phyloP scores from a whole-genome alignment of 441 rosid genomes.

The Syzygium malaccense region DNA sequence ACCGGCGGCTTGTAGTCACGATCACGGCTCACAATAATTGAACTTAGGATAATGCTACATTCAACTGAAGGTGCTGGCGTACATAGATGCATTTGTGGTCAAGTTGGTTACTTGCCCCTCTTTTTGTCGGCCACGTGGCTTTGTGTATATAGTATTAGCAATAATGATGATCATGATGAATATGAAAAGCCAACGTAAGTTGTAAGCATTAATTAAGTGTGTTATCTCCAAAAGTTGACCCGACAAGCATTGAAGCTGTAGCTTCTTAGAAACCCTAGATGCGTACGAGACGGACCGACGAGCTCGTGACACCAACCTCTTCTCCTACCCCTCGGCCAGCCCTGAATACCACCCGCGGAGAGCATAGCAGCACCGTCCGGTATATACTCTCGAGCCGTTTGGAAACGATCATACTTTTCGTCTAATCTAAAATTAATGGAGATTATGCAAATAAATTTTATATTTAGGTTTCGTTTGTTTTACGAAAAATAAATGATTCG shows the following conservation, averaged over 20 bases:
- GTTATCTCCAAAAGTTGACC: neutral
- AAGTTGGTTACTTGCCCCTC: neutral
- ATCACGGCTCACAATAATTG: neutral
- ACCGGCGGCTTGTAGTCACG: neutral
- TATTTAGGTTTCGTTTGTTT: too few relatives aligned
- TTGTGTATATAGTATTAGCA: neutral
- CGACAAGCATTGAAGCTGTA: neutral
- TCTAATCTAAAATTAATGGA: neutral
- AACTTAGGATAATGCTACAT: neutral
- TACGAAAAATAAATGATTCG: too few relatives aligned
- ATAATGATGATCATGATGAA: neutral
- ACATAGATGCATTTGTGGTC: too few relatives aligned
- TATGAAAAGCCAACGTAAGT: neutral
- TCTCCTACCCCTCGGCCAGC: neutral
- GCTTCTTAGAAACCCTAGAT: neutral
- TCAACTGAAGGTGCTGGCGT: neutral
- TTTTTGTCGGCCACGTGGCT: neutral
- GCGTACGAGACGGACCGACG: neutral
- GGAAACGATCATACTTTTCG: neutral
- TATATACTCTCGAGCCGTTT: neutral
- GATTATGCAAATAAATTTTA: too few relatives aligned
- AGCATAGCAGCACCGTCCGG: neutral
- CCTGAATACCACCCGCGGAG: neutral
- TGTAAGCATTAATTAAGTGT: neutral
- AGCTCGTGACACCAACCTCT: neutral